These are phyloP conservation scores for Solanum gandarillasii DNA, from an alignment of 257 asterid genomes.

Conservation along the genomic window DNA sequence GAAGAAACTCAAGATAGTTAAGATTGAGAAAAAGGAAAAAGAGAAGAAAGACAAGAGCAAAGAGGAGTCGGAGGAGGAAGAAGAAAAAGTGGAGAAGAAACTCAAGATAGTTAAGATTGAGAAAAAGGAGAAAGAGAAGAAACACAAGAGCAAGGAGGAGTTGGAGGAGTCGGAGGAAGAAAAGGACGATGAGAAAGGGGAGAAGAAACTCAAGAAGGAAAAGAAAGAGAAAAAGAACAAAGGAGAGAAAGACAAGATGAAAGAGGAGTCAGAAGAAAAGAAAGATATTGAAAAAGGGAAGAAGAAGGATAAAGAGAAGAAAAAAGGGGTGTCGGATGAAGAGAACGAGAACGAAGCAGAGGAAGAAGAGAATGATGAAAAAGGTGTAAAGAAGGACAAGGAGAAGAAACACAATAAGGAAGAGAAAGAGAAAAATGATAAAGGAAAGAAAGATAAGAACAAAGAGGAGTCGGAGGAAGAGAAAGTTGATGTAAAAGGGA, in stretches of 20 bases:
- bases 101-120: neutral
- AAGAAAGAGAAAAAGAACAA: neutral
- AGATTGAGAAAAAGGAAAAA: neutral
- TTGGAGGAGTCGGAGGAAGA: neutral
- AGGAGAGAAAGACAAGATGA: neutral
- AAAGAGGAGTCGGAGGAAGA: conserved; percentile 7
- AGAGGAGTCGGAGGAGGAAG: neutral
- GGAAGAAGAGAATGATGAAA: neutral
- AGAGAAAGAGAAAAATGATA: neutral
- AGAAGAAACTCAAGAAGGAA: neutral
- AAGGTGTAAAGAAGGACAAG: conserved; percentile 14
- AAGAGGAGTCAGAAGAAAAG: neutral
- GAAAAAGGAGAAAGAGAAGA: neutral
- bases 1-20: neutral
- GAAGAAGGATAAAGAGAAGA: neutral
- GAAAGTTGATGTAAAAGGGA: neutral
- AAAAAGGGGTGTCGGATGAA: neutral
- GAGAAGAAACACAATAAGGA: neutral
- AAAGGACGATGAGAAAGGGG: neutral
- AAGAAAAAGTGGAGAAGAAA: neutral
- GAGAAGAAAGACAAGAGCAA: neutral
- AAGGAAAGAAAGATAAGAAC: conserved; percentile 4
- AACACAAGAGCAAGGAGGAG: neutral
- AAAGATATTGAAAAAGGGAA: neutral
- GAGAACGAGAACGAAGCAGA: neutral